These are phyloP conservation scores for Pterulicium gracile DNA, from an alignment of 1,284 basidiomycete genomes.

Conservation along the genomic window DNA sequence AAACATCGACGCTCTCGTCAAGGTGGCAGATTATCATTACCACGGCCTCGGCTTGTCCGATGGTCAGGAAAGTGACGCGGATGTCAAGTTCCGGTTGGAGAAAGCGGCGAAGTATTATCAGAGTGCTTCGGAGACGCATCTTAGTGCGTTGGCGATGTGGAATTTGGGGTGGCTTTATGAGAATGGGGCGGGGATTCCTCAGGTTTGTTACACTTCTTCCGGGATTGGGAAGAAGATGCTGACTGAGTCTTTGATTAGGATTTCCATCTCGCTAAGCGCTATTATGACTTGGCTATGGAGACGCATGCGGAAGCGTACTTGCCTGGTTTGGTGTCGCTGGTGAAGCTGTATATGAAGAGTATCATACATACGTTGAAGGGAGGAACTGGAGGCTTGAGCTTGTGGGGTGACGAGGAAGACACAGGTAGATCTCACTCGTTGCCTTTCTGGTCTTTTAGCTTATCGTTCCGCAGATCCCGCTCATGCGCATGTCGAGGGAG, in stretches of 20 bases:
- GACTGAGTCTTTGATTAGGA: slow-evolving; percentile 45
- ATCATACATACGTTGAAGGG: slow-evolving; percentile 74
- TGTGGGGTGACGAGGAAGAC: slow-evolving; percentile 46
- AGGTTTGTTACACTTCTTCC: slow-evolving; percentile 31
- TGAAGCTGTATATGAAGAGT: slow-evolving; percentile 78
- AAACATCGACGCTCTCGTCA: slow-evolving; percentile 92
- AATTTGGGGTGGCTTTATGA: slow-evolving; percentile 99
- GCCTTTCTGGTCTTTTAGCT: slow-evolving; percentile 6
- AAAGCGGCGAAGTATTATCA: slow-evolving; percentile 93
- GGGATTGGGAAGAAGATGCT: slow-evolving; percentile 1
- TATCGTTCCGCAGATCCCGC: background rate
- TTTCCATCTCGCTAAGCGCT: slow-evolving; percentile 93
- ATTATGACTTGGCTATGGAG: slow-evolving; percentile 86
- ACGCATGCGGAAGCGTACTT: slow-evolving; percentile 85
- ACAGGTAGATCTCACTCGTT: slow-evolving; percentile 18
- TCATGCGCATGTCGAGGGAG: background rate
- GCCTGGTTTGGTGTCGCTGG: slow-evolving; percentile 74
- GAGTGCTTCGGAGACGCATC: slow-evolving; percentile 82
- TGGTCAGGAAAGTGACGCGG: slow-evolving; percentile 39
- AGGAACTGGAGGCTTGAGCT: slow-evolving; percentile 49
- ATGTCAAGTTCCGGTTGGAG: slow-evolving; percentile 43
- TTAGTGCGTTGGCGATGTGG: slow-evolving; percentile 95
- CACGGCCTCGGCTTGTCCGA: slow-evolving; percentile 65
- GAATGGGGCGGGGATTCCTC: slow-evolving; percentile 84
- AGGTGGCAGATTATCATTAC: slow-evolving; percentile 95